phyloP scores from a whole-genome alignment of 768 basidiomycete genomes.

The Galerina sulciceps region DNA sequence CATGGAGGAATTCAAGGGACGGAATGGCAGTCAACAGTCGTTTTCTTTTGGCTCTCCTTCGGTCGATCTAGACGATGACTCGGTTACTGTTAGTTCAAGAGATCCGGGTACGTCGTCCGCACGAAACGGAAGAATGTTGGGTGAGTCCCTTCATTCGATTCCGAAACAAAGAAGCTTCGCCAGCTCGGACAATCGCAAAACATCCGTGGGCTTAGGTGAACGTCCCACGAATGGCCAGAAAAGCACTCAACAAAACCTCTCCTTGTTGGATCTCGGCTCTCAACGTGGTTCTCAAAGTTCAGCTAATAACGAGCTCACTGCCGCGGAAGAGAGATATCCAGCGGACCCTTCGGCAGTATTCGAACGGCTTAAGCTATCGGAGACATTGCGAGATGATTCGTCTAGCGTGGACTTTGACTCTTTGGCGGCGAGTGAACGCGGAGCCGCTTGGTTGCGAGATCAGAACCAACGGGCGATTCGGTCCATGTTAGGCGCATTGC shows the following conservation, averaged over 20 bases:
- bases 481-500: conserved; percentile 59
- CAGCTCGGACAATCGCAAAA: conserved; percentile 14
- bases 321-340: conserved; percentile 35
- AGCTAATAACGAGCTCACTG: conserved; percentile 28
- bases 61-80: conserved; percentile 68
- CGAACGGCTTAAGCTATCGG: conserved; percentile 58
- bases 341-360: conserved; percentile 53
- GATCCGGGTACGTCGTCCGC: conserved; percentile 44
- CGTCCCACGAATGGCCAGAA: conserved; percentile 3
- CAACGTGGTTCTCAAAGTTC: conserved; percentile 17
- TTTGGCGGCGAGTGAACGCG: conserved; percentile 63
- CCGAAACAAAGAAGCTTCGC: conserved; percentile 25
- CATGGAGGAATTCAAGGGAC: conserved; percentile 68
- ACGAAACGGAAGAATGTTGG: conserved; percentile 16
- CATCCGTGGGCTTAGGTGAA: conserved; percentile 8
- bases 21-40: conserved; percentile 62
- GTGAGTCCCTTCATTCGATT: conserved; percentile 13
- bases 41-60: conserved; percentile 50
- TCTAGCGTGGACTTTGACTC: conserved; percentile 47
- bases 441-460: conserved; percentile 82
- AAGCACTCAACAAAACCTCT: background rate
- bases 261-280: conserved; percentile 16
- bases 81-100: conserved; percentile 75
- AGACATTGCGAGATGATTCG: conserved; percentile 43
- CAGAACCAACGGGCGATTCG: conserved; percentile 73